A percentile compares a stretch with the other conserved stretches of the same genome.
These are phyloP conservation scores for Salix exigua DNA, from an alignment of 345 rosid genomes.

Conservation along the genomic window DNA sequence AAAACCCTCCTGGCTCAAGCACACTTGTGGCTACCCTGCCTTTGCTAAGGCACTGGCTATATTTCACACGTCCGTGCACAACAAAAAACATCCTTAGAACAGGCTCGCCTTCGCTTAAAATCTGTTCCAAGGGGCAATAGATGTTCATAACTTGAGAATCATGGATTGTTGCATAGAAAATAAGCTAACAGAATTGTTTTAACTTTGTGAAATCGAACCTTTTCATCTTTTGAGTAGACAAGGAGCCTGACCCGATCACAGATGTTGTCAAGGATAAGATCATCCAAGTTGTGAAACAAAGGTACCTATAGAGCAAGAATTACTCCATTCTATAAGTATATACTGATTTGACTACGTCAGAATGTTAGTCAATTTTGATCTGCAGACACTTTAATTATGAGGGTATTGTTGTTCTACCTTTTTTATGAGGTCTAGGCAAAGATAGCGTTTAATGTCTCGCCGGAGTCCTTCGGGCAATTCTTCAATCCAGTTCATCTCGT, in stretches of 20 bases:
- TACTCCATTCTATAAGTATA: background rate
- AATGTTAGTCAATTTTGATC: background rate
- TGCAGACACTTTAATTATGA: background rate
- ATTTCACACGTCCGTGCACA: conserved; percentile 37
- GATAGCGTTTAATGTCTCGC: conserved; percentile 52
- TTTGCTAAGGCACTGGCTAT: conserved; percentile 50
- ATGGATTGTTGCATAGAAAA: too few species aligned
- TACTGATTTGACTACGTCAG: background rate
- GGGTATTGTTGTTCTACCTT: conserved; percentile 28
- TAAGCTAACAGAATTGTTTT: background rate
- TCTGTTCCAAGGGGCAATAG: conserved; percentile 18
- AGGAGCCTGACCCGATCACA: conserved; percentile 57
- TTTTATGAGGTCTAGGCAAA: conserved; percentile 55
- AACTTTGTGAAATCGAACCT: conserved; percentile 23
- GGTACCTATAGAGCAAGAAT: conserved; percentile 38
- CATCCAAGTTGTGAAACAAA: conserved; percentile 52
- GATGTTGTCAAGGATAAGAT: conserved; percentile 53
- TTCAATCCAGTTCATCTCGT: conserved; percentile 43
- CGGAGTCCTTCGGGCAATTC: conserved; percentile 66
- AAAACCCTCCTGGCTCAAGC: conserved; percentile 50
- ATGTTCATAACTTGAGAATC: background rate
- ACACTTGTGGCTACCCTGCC: conserved; percentile 42
- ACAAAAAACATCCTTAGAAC: conserved; percentile 53
- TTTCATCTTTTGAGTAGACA: conserved; percentile 52
- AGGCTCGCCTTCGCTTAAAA: conserved; percentile 63